Conservation (phyloP, 305 asterid species). For the Solanum hybrid region DNA sequence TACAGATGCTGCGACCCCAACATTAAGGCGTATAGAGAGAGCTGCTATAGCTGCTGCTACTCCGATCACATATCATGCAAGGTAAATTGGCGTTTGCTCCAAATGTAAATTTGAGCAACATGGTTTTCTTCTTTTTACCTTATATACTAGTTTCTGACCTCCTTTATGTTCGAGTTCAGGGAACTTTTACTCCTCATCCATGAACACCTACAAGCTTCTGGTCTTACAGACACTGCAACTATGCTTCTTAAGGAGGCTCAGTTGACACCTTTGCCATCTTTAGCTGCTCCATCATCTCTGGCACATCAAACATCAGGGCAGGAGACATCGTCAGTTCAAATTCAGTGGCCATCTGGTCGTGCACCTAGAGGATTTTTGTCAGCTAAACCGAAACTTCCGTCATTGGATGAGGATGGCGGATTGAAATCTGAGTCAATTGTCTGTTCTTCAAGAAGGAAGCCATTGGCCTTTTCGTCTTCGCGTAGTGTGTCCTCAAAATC, state of each 20-base stretch:
- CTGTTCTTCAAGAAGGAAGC: slow-evolving; percentile 52
- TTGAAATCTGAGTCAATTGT: slow-evolving; percentile 40
- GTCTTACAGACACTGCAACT: slow-evolving; percentile 63
- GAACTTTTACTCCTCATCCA: slow-evolving; percentile 89
- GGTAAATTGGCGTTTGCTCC: slow-evolving; percentile 35
- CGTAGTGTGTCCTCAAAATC: slow-evolving; percentile 32
- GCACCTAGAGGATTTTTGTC: slow-evolving; percentile 60
- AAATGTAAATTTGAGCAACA: background rate
- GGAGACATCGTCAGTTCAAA: slow-evolving; percentile 56
- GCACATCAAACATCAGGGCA: slow-evolving; percentile 62
- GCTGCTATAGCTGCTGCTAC: slow-evolving; percentile 99
- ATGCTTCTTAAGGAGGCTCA: slow-evolving; percentile 84
- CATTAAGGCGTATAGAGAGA: slow-evolving; percentile 96
- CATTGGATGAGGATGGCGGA: slow-evolving; percentile 37
- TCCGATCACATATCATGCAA: slow-evolving; percentile 90
- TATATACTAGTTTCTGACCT: background rate
- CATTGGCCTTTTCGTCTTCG: slow-evolving; percentile 28
- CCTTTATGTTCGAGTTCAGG: slow-evolving; percentile 34
- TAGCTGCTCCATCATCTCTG: slow-evolving; percentile 81
- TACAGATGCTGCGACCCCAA: slow-evolving; percentile 94
- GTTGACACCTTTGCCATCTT: slow-evolving; percentile 81
- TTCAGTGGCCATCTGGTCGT: slow-evolving; percentile 93
- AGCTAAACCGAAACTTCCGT: slow-evolving; percentile 40
- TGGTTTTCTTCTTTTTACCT: slow-evolving; percentile 4
- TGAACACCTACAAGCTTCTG: slow-evolving; percentile 96